Evolutionary conservation across 148 eudicot genomes (phyloP), one percentile per base, ranked within the genome.

Genomic region (Polygonum aviculare): DNA sequence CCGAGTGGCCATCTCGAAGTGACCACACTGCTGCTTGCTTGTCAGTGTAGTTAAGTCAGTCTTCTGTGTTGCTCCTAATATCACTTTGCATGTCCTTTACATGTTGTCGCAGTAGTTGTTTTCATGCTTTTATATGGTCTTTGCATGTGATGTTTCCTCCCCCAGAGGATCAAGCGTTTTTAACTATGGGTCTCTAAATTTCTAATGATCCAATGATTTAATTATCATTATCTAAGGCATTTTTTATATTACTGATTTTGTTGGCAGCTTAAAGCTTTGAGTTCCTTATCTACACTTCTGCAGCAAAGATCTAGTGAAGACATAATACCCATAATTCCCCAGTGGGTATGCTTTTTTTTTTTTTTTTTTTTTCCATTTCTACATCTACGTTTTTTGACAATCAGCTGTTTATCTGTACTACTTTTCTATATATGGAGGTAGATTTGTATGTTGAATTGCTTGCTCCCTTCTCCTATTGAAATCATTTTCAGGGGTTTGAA

Each of bases 231-330:
- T 36, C 14, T 38, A 67, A 67, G 44, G n/a, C 69, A 31, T 63
- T 63, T 72, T 19, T 72, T 19, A 19, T 45, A 5, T 10, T 12
- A 3, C n/a, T 57, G 70, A 63, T 67, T 83, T 52, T 69, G 81
- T 80, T 65, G 77, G 59, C 93, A 94, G 98, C 85, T 94, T 71
- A 92, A 94, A 88, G 97, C 98, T 45, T 85, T 94, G 79, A 75
- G 88, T 82, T 84, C 94, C 74, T 81, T 94, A 76, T 88, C 94
- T 72, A 73, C 65, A 48, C 80, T 92, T 55, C 83, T 94, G 78
- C 87, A 92, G 83, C 82, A 94, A 79, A 90, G 89, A 83, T 77
- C 92, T 57, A 85, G 91, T 82, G 90, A 86, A 86, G 97, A 94
- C 75, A 57, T 94, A 65, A 59, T 81, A 72, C 85, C 85, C 1